Base-by-base conservation (phyloP, 2,329 filamentous ascomycete genomes). In the Fusarium ambrosium region DNA sequence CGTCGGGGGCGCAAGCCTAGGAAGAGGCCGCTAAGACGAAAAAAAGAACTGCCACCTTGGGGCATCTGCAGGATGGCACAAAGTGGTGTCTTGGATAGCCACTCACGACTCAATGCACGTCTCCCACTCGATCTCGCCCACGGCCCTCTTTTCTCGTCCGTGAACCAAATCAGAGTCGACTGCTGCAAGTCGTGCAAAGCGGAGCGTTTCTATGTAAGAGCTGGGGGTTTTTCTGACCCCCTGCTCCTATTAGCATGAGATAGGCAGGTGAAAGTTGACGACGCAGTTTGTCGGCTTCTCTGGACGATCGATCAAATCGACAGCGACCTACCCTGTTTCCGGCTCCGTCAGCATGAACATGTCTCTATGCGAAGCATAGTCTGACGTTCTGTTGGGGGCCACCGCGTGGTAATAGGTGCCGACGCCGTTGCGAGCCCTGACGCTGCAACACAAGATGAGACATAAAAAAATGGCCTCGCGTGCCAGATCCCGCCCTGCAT, bases 81-180 rank as follows among this genome's bases (percentile, higher is more conserved):
- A n/a, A 69, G 64, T 71, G 59, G 68, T 66, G 64, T 66, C 64
- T 64, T 64, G 62, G 24, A 43, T 56, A 70, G 60, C 77, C 77
- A 79, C 65, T 79, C 74, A 79, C 62, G 65, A 73, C 64, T 70
- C 68, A 73, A 70, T 48, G 69, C 51, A 29, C 71, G 69, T 65
- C 68, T 73, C 71, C 73, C 64, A 69, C 67, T 68, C 68, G 48
- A 55, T 37, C 62, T 70, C 59, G 24, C 56, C 76, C 64, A 39
- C 61, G 66, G 34, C 69, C 69, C 65, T 74, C 72, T 72, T 72
- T 71, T 69, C 64, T 66, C 70, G 48, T 58, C 66, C 64, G 58
- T 64, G 68, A 73, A 76, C 64, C 75, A 65, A 76, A 77, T 76
- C 77, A 78, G 48, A 68, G 62, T 64, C 63, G 22, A 58, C 65